Evolutionary conservation across 495 filamentous ascomycete genomes (phyloP), one percentile per base, ranked within the genome.

Genomic region (Xylaria intraflava): DNA sequence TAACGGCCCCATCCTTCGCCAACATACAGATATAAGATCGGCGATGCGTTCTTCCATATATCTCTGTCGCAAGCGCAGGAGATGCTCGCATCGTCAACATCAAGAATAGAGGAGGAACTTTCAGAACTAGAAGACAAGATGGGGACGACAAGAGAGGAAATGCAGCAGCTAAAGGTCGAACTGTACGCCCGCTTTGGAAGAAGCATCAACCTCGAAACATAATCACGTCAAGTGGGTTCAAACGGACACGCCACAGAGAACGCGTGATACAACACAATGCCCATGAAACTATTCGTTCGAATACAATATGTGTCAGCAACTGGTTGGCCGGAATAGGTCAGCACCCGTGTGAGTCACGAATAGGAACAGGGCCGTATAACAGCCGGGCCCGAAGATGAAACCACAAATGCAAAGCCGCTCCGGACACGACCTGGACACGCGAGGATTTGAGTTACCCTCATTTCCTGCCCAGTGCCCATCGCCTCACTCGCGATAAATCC

Each of bases 131-230:
- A 96, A 68, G 88, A 88, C 33, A 85, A 82, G 56, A 69, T 97
- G 24, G 71, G 79, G 42, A 78, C 72, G 7, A 74, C 91, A 33
- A 82, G 84, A n/a, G 89, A 92, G 40, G 87, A 94, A 61, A 87
- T 96, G 89, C 77, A 81, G 53, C 74, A 85, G 65, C 72, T 98
- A 51, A 98, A 98, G 77, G 84, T 92, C 33, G 82, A 85, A 47
- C 71, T 98, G 56, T 98, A 98, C 72, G 92, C 89, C 29, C 82
- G 95, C 49, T 96, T 98, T 72, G 92, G 92, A 10, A 80, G 84
- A 59, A 93, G 88, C 63, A 96, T 98, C 74, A 98, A 98, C 66
- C 72, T 98, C 59, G 92, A 98, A 69, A 88, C 86, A 59, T 96
- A 75, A 82, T n/a, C 4, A 46, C 17, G n/a, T 10, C 39, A 9